Percentiles rank a stretch among this genome's conserved stretches.
Conservation (phyloP, 106 monocot genomes). For the Allium fistulosum region DNA sequence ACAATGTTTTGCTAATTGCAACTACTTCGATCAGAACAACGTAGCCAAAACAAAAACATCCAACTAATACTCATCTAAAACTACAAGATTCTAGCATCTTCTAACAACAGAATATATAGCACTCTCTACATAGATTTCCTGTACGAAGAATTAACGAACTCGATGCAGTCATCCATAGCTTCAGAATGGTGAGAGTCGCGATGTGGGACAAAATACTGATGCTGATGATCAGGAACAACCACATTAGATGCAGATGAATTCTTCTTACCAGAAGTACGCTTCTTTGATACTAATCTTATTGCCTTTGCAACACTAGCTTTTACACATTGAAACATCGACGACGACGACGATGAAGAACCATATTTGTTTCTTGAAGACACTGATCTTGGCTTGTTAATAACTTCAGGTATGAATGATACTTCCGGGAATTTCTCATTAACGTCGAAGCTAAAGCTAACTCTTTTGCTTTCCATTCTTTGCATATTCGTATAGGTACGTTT, state of each 20-base stretch:
- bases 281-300: conserved; percentile 1
- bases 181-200: conserved; percentile 23
- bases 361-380: no score
- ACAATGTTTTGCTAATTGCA: no score
- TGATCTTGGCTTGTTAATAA: no score
- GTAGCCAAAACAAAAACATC: no score
- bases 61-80: no score
- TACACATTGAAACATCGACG: not conserved
- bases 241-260: not conserved
- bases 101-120: no score
- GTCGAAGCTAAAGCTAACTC: conserved; percentile 15
- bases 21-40: no score
- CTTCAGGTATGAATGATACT: no score
- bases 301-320: not conserved
- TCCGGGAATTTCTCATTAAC: conserved; percentile 5
- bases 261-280: not conserved
- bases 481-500: not conserved
- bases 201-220: conserved; percentile 5
- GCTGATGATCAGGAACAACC: conserved; percentile 2
- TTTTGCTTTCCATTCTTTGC: conserved; percentile 11
- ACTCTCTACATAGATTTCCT: not conserved
- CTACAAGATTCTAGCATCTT: no score
- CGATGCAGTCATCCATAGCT: conserved; percentile 37
- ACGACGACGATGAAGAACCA: not conserved
- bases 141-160: conserved; percentile 34